These are phyloP conservation scores for Talaromyces proteolyticus DNA, from an alignment of 495 filamentous ascomycete species.

Conservation along the genomic window DNA sequence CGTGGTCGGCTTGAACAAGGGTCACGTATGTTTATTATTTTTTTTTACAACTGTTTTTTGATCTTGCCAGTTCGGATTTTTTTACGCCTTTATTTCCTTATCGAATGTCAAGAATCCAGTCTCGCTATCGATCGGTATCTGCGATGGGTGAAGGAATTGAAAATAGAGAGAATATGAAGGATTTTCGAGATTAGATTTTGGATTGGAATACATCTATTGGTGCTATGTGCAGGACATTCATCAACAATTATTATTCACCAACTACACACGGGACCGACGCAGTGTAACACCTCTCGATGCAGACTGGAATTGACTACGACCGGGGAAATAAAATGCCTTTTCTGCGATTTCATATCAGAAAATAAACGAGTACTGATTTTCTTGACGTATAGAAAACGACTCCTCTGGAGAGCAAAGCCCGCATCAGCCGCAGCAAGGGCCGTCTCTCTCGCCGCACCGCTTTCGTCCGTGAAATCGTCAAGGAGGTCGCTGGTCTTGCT, in stretches of 20 bases:
- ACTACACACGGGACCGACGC: too few species aligned
- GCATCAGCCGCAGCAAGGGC: constrained; percentile 85
- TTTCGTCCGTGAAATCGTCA: constrained; percentile 91
- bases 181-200: too few species aligned
- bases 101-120: neutral
- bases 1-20: constrained; percentile 77
- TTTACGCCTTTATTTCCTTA: too few species aligned
- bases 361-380: neutral
- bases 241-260: too few species aligned
- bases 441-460: constrained; percentile 86
- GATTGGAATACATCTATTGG: too few species aligned
- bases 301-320: constrained; percentile 6
- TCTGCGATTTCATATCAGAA: neutral
- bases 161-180: too few species aligned
- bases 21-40: constrained; percentile 63
- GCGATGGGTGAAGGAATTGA: too few species aligned
- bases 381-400: constrained; percentile 76
- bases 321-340: constrained; percentile 1
- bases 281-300: too few species aligned
- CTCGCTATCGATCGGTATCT: too few species aligned
- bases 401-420: constrained; percentile 72
- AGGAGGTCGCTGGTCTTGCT: constrained; percentile 87
- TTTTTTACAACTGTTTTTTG: constrained; percentile 12
- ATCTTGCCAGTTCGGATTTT: constrained; percentile 8
- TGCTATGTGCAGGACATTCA: too few species aligned